These are phyloP conservation scores for Cudoniella acicularis DNA, from an alignment of 495 filamentous ascomycete genomes.

Conservation along the genomic window DNA sequence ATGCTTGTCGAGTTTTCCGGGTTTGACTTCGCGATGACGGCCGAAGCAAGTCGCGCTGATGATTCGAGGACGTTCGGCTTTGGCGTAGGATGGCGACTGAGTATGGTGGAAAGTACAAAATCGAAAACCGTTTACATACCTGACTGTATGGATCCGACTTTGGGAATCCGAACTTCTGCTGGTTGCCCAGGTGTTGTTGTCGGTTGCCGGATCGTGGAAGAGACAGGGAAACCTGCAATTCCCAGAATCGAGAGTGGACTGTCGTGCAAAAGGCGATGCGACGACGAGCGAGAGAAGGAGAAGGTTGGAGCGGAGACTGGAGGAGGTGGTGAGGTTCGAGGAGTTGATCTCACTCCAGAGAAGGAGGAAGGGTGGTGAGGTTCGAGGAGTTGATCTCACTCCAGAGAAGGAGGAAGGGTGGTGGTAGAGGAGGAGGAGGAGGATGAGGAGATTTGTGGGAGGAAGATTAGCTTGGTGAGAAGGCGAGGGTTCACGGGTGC, in stretches of 20 bases:
- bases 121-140: background rate
- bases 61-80: background rate
- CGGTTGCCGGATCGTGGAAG: background rate
- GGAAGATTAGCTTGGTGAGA: background rate
- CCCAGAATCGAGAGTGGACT: background rate
- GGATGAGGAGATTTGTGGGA: background rate
- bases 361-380: background rate
- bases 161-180: background rate
- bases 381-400: background rate
- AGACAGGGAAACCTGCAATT: background rate
- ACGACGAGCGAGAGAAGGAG: background rate
- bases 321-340: background rate
- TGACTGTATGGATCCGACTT: background rate
- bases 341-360: conserved; percentile 1
- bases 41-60: background rate
- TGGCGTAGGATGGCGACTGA: too few species aligned
- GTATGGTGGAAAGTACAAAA: too few species aligned
- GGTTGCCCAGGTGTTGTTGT: background rate
- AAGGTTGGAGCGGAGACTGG: background rate
- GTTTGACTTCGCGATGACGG: background rate
- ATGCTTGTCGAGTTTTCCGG: background rate
- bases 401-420: background rate
- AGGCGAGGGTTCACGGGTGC: background rate
- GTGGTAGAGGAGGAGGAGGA: background rate
- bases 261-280: background rate